Base-by-base conservation (phyloP, 2,329 filamentous ascomycete species). In the Epichloe aotearoae region DNA sequence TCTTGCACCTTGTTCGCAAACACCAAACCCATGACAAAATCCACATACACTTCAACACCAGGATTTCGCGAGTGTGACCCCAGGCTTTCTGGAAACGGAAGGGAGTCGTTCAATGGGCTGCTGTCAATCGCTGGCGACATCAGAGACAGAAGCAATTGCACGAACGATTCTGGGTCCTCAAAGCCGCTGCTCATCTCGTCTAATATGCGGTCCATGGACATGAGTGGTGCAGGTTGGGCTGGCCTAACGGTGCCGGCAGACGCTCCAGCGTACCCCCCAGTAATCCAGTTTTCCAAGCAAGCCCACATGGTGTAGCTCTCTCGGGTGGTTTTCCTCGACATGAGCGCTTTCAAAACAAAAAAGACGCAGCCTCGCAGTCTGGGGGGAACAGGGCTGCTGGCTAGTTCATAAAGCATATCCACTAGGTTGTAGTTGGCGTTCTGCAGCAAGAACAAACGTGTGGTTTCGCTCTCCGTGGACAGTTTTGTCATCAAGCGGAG, bases 1-100 rank as follows among this genome's bases (percentile, higher is more conserved):
- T 88, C 84, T 37, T 76, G 76, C 11, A 79, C 72, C 54, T 80
- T 84, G 47, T 79, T 74, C 15, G 79, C 80, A 59, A 95, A 86
- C 15, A 94, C 80, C 51, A 84, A 78, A 15, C 88, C 88, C 55
- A 97, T 70, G 19, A 89, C 83, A 63, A 93, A 96, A 66, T 99
- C 94, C 51, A 97, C 76, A 59, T 96, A 98, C 2, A 86, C 82
- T 53, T 95, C 90, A 54, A 98, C 88, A 2, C 94, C 93, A 14
- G 89, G 82, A 59, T 73, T 72, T 49, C 93, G 82, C 59, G 84
- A 86, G 11, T 81, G 77, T 15, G 82, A 80, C 4, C 91, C 90
- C 8, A 98, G 74, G 40, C 79, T 82, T 64, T 96, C 90, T 0
- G 91, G 88, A 61, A 96, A 98, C 0, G 91, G 84, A 3, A 98